These are phyloP conservation scores for Suillus variegatus DNA, from an alignment of 768 basidiomycete genomes.

Conservation along the genomic window DNA sequence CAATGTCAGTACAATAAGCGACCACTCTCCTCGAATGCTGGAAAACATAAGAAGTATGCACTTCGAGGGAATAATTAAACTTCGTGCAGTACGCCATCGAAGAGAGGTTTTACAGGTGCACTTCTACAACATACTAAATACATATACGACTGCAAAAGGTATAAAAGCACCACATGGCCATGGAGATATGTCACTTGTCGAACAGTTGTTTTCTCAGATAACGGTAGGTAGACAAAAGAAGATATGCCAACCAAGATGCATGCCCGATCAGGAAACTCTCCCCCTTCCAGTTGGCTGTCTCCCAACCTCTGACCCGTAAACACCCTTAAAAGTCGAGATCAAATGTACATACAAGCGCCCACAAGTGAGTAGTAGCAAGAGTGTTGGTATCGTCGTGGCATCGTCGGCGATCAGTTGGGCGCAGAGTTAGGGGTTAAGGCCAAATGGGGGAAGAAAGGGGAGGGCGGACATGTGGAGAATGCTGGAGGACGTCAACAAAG, in stretches of 20 bases:
- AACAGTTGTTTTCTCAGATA: not conserved
- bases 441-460: not conserved
- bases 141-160: not conserved
- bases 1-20: not conserved
- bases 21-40: not conserved
- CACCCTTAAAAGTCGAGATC: not conserved
- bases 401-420: not conserved
- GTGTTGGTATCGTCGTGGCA: not conserved
- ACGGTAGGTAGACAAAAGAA: not conserved
- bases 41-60: not conserved
- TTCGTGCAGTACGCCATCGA: not conserved
- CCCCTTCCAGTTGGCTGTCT: not conserved
- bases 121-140: not conserved
- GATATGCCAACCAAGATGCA: not conserved
- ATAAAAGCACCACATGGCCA: not conserved
- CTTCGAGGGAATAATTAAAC: not conserved
- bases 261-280: not conserved
- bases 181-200: conserved; percentile 3
- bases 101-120: not conserved
- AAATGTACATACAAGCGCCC: not conserved
- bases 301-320: not conserved
- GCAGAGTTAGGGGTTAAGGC: not conserved
- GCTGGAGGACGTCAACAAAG: not conserved
- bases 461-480: not conserved
- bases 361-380: not conserved